Percentiles rank a stretch among this genome's conserved stretches.
phyloP scores from a whole-genome alignment of 2,329 filamentous ascomycete species.

The Pseudogymnoascus sp. region DNA sequence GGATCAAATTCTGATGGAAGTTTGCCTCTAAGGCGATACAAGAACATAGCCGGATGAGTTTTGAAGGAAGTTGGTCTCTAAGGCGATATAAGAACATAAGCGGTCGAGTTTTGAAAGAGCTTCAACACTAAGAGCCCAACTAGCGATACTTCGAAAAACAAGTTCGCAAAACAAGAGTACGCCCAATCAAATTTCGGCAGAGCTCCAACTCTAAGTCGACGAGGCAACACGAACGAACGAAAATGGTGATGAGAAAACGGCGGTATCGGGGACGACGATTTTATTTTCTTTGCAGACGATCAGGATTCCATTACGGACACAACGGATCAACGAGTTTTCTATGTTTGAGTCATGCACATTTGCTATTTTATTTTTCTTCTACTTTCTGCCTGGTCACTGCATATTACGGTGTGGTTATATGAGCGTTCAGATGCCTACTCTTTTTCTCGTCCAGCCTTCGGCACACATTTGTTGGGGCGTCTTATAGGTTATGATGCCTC shows the following conservation, averaged over 20 bases:
- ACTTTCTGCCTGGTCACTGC: conserved; percentile 9
- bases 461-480: conserved; percentile 10
- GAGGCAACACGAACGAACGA: background rate
- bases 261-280: background rate
- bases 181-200: conserved; percentile 71
- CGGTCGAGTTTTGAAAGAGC: conserved; percentile 82
- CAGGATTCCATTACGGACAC: background rate
- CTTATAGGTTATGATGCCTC: conserved; percentile 10
- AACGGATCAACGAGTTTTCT: conserved; percentile 10
- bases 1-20: conserved; percentile 79
- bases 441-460: conserved; percentile 9
- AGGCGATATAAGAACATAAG: conserved; percentile 99
- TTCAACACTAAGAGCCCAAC: conserved; percentile 94
- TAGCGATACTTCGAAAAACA: conserved; percentile 71
- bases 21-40: conserved; percentile 94
- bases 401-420: conserved; percentile 7
- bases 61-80: conserved; percentile 82
- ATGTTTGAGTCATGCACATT: conserved; percentile 8
- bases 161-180: conserved; percentile 81
- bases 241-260: conserved; percentile 2
- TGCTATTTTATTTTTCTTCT: conserved; percentile 3
- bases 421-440: conserved; percentile 6
- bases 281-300: background rate
- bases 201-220: background rate
- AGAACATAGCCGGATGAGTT: conserved; percentile 96